A percentile compares a stretch with the other conserved stretches of the same genome.
phyloP scores from a whole-genome alignment of 768 basidiomycete genomes.

The Royoungia palumana region DNA sequence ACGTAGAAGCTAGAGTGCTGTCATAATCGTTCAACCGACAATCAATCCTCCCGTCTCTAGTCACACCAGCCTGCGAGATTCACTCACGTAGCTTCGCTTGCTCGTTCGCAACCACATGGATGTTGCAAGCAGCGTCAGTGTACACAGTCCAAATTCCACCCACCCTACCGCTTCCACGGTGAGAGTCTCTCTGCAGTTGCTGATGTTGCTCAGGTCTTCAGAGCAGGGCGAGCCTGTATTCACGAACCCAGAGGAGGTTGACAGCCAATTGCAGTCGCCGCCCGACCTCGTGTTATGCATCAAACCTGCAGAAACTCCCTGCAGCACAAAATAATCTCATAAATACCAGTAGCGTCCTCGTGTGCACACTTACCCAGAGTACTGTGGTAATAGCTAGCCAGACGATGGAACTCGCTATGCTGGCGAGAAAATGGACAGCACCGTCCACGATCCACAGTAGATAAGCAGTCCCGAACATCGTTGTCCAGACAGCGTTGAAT shows the following conservation, averaged over 20 bases:
- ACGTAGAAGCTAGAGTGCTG: constrained; percentile 36
- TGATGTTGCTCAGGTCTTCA: constrained; percentile 20
- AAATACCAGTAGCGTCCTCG: neutral
- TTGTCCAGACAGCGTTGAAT: constrained; percentile 74
- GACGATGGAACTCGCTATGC: constrained; percentile 70
- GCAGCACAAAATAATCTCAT: constrained; percentile 1
- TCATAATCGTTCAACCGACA: constrained; percentile 10
- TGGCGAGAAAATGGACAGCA: constrained; percentile 65
- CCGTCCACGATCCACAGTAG: constrained; percentile 69
- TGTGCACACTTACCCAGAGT: constrained; percentile 55
- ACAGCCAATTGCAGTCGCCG: constrained; percentile 52
- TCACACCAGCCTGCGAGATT: constrained; percentile 42
- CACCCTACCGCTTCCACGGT: constrained; percentile 75
- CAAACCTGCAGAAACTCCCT: constrained; percentile 68
- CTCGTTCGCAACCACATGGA: constrained; percentile 47
- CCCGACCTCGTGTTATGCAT: constrained; percentile 64
- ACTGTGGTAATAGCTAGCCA: constrained; percentile 65
- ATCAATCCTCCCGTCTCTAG: constrained; percentile 20
- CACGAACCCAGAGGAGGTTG: constrained; percentile 33
- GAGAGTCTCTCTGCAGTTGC: constrained; percentile 66
- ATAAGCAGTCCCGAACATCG: constrained; percentile 65
- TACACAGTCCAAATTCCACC: constrained; percentile 67
- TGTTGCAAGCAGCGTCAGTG: constrained; percentile 52
- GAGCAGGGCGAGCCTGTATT: constrained; percentile 22
- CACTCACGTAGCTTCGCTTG: constrained; percentile 39